Evolutionary conservation across 768 basidiomycete species (phyloP), one percentile per base, ranked within the genome.

Genomic region (Leccinum variicolor): DNA sequence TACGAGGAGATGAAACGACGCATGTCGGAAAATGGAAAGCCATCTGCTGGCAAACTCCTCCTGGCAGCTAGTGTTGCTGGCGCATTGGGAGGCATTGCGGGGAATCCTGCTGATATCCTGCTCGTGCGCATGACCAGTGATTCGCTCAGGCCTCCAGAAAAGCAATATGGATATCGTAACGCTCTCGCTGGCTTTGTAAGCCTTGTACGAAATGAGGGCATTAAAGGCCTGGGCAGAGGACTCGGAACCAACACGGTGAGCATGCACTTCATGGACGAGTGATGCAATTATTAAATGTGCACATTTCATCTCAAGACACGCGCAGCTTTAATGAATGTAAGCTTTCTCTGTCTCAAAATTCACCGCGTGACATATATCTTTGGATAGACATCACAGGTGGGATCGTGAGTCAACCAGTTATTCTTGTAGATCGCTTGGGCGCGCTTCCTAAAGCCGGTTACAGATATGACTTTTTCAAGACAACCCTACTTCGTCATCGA

Each of bases 81-180:
- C 34, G 90, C 83, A 25, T 75, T 92, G 15, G 93, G 92, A 17
- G 93, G 93, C 11, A 68, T 94, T 43, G 86, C 87, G 3, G 93
- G 93, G 4, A 95, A 94, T 66, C 92, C 92, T 46, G 53, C 60
- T 82, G 90, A 92, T 69, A 85, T 92, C 54, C 64, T 91, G 7
- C 75, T 92, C 45, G 86, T 92, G 14, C 79, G 93, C 54, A 96
- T 96, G 93, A 92, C 92, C 25, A 93, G 89, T 63, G 93, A 96
- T 70, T 80, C 83, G 7, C 77, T 87, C 28, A 84, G 89, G 62
- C 85, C 89, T 17, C 83, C 85, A 25, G 86, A 88, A 58, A 80
- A 86, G 63, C 79, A 85, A 55, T 92, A 89, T 66, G 81, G 84
- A 48, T 96, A 96, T 71, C 77, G 80, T 21, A 92, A 94, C 69